Base-by-base conservation (phyloP, 257 asterid species). In the Penstemon newberryi region DNA sequence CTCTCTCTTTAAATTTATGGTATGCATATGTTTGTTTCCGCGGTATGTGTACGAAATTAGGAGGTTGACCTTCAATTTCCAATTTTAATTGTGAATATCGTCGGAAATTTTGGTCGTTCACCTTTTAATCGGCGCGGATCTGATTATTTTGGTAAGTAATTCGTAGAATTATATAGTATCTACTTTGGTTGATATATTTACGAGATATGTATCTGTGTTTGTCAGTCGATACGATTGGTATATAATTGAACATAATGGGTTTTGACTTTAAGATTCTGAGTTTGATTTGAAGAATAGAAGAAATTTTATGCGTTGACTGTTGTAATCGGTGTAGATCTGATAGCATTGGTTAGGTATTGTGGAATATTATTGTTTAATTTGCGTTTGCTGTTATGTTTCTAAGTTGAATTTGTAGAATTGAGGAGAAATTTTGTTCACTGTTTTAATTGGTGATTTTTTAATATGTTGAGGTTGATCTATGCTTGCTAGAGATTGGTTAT, bases 321-420 rank as follows among this genome's bases (percentile, higher is more conserved):
- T 66, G 64, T 43, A 25, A 58, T 73, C 55, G 47, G 38, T 43
- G 54, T 39, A 60, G 76, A 72, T 75, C 66, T 72, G 45, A 45
- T 25, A 25, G 38, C 2, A 15, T 39, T 64, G 5, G 61, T 12
- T 41, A 10, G 13, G 33, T 3, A 2, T 78, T 56, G 33, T 53
- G 3, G 40, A 50, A 50, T 38, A 25, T 45, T 49, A 8, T n/a
- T n/a, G 49, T n/a, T 44, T 46, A 33, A 12, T 59, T 58, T 25
- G 49, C 60, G 3, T 60, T 44, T 5, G 0, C 33, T 19, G 39
- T 51, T 37, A 51, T n/a, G 18, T 7, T 72, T 60, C 5, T 15
- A 15, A 2, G 63, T 51, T 63, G 25, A 25, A 19, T 52, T 37
- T 19, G 44, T 59, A 46, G 53, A 56, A 42, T 33, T 70, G 12